Conservation (phyloP, 139 green algal species). For the Trebouxia sp. region DNA sequence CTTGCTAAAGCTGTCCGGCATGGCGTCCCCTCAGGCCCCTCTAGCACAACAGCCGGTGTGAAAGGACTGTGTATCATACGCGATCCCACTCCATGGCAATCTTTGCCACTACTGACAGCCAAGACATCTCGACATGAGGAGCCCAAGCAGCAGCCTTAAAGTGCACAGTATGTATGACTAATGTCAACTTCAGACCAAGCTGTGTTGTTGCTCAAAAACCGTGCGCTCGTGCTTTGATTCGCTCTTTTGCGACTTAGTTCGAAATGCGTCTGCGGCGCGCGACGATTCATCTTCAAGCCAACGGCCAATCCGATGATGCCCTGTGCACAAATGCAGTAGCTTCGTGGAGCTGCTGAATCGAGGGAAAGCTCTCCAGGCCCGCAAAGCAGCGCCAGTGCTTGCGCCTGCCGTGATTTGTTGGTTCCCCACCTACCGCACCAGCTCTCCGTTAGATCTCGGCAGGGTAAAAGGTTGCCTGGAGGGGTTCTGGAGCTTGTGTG, state of each 20-base stretch:
- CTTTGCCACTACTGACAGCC: too few relatives aligned
- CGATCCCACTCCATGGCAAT: not conserved
- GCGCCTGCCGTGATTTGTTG: too few relatives aligned
- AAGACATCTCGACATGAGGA: too few relatives aligned
- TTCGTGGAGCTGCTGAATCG: not conserved
- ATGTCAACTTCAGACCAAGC: too few relatives aligned
- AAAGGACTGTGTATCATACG: not conserved
- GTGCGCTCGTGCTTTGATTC: not conserved
- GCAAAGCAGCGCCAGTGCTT: too few relatives aligned
- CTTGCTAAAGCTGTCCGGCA: not conserved
- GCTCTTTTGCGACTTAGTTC: not conserved
- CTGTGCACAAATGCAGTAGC: not conserved
- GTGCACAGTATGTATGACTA: too few relatives aligned
- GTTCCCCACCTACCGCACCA: too few relatives aligned
- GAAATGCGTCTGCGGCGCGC: not conserved
- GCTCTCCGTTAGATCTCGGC: too few relatives aligned
- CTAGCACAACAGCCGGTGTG: not conserved
- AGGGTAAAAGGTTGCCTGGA: too few relatives aligned
- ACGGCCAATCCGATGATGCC: not conserved
- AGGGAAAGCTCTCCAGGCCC: not conserved
- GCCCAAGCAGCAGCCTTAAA: too few relatives aligned
- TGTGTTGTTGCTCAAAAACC: too few relatives aligned
- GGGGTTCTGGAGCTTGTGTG: too few relatives aligned
- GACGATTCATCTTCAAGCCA: not conserved
- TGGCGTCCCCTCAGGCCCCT: not conserved